These are phyloP conservation scores for Talaromyces verruculosus DNA, from an alignment of 2,329 filamentous ascomycete species.

Conservation along the genomic window DNA sequence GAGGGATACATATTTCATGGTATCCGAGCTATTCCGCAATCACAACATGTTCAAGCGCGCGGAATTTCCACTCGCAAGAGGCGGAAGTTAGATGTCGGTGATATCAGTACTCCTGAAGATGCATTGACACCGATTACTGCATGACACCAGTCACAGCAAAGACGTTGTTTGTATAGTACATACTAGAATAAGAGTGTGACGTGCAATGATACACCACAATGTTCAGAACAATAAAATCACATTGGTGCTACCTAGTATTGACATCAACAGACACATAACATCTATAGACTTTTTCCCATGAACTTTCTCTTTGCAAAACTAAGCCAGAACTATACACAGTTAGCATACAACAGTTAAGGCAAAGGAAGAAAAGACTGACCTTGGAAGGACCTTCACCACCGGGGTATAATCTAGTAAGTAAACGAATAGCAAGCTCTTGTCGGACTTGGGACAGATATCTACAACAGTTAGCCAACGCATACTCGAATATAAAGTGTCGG, in stretches of 20 bases:
- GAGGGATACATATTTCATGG: constrained; percentile 90
- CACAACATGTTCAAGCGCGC: constrained; percentile 77
- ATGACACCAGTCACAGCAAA: not conserved
- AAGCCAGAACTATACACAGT: constrained; percentile 80
- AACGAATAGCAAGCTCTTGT: constrained; percentile 80
- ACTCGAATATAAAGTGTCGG: not conserved
- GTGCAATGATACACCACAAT: not conserved
- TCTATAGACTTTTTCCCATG: constrained; percentile 87
- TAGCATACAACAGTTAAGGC: not conserved
- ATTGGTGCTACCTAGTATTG: constrained; percentile 12
- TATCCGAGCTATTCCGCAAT: constrained; percentile 74
- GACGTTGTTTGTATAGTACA: not conserved
- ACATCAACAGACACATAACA: constrained; percentile 19
- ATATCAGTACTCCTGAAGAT: constrained; percentile 1
- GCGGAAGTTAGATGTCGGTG: constrained; percentile 55
- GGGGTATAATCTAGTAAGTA: constrained; percentile 84
- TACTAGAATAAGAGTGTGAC: not conserved
- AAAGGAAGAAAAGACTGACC: constrained; percentile 39
- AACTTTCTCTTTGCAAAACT: constrained; percentile 99
- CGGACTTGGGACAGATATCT: constrained; percentile 77
- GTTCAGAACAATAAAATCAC: constrained; percentile 10
- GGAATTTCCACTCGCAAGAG: constrained; percentile 68
- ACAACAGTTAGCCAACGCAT: constrained; percentile 2
- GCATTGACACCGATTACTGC: constrained; percentile 9
- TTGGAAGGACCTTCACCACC: constrained; percentile 68